Conservation (phyloP, 805 yeast species). For the Metschnikowia cubensis region DNA sequence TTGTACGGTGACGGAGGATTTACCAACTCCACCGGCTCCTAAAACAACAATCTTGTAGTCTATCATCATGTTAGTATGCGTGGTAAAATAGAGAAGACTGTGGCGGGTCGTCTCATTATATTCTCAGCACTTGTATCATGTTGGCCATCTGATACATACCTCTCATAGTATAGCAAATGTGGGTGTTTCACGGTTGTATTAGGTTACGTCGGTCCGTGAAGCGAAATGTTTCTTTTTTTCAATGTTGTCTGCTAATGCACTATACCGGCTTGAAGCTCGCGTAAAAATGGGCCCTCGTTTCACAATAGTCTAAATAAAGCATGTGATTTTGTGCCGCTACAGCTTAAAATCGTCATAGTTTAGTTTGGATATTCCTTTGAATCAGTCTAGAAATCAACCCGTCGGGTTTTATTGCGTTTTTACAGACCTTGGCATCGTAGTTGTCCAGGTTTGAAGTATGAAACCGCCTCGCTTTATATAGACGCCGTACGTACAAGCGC, state of each 20-base stretch:
- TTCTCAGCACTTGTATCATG: background rate
- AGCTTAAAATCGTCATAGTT: background rate
- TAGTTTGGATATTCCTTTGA: no score
- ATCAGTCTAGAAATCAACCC: no score
- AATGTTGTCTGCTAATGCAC: slow-evolving; percentile 5
- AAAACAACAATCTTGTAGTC: slow-evolving; percentile 88
- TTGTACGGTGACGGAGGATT: slow-evolving; percentile 88
- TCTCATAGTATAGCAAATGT: slow-evolving; percentile 10
- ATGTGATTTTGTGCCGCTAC: background rate
- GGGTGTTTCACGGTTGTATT: background rate
- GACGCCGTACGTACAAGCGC: slow-evolving; percentile 1
- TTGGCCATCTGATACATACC: slow-evolving; percentile 8
- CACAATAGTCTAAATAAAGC: background rate
- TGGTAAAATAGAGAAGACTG: background rate
- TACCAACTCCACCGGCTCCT: slow-evolving; percentile 98
- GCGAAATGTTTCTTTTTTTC: slow-evolving; percentile 6
- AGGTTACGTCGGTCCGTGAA: background rate
- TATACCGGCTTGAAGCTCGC: slow-evolving; percentile 3
- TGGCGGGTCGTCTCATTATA: background rate
- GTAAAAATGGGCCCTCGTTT: background rate
- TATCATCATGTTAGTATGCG: slow-evolving; percentile 19
- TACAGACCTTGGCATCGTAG: background rate
- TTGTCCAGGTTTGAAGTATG: background rate
- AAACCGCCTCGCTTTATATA: background rate
- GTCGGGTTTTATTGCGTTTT: no score